phyloP scores from a whole-genome alignment of 116 monocot genomes.

The Thalassia testudinum region DNA sequence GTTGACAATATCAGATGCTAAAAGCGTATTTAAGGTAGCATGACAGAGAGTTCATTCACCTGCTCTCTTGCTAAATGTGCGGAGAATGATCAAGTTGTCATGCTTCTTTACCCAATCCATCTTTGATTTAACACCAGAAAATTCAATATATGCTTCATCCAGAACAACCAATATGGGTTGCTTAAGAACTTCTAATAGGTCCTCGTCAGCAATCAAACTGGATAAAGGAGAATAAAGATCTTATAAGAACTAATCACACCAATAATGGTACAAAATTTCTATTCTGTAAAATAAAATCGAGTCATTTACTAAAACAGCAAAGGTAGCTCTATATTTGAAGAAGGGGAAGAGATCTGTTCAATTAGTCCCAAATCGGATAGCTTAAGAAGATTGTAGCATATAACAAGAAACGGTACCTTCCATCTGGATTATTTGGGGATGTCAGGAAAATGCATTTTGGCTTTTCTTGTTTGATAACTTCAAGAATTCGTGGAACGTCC shows the following conservation, averaged over 20 bases:
- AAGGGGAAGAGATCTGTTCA: too few relatives aligned
- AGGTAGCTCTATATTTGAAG: too few relatives aligned
- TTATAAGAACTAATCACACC: not conserved
- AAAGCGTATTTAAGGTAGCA: too few relatives aligned
- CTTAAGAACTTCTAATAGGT: slow-evolving; percentile 62
- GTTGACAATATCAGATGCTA: too few relatives aligned
- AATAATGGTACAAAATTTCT: too few relatives aligned
- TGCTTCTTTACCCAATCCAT: slow-evolving; percentile 98
- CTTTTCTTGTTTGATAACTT: slow-evolving; percentile 72
- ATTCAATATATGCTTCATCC: slow-evolving; percentile 98
- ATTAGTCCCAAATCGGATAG: too few relatives aligned
- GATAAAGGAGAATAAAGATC: slow-evolving; percentile 9
- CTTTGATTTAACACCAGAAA: slow-evolving; percentile 67
- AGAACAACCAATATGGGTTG: slow-evolving; percentile 83
- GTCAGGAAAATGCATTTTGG: slow-evolving; percentile 95
- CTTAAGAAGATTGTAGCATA: too few relatives aligned
- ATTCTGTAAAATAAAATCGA: not conserved
- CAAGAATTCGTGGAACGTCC: slow-evolving; percentile 52
- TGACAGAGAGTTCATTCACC: slow-evolving; percentile 17
- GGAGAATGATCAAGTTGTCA: slow-evolving; percentile 88
- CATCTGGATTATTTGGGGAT: slow-evolving; percentile 97
- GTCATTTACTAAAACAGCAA: not conserved
- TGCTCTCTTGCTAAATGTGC: slow-evolving; percentile 99
- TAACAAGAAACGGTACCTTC: slow-evolving; percentile 40
- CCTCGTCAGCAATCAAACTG: slow-evolving; percentile 79